Evolutionary conservation across 2,329 filamentous ascomycete species (phyloP).

Genomic region (Curvularia verruculosa): DNA sequence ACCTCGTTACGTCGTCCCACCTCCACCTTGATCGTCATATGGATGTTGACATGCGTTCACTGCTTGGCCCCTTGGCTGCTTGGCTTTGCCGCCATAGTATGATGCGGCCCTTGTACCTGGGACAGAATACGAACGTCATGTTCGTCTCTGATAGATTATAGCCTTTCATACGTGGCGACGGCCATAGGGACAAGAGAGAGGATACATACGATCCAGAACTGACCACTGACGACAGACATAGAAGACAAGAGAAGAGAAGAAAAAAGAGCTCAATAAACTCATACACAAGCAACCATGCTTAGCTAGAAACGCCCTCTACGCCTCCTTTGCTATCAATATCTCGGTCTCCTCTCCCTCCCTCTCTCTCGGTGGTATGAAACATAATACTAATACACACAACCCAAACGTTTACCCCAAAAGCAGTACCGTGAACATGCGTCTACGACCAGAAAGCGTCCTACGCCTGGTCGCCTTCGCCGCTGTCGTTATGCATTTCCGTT

Average conservation of each 20-base stretch:
- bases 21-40: background rate
- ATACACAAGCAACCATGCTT: constrained; percentile 1
- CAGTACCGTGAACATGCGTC: background rate
- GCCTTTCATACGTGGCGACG: too few relatives aligned
- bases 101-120: background rate
- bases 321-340: constrained; percentile 5
- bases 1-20: background rate
- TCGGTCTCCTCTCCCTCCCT: too few relatives aligned
- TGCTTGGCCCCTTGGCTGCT: background rate
- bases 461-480: constrained; percentile 37
- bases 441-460: constrained; percentile 18
- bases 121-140: background rate
- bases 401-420: background rate
- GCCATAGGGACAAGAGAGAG: too few relatives aligned
- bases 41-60: background rate
- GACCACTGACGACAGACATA: background rate
- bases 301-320: constrained; percentile 1
- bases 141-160: background rate
- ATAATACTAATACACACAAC: constrained; percentile 10
- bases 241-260: background rate
- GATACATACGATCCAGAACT: background rate
- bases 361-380: constrained; percentile 2
- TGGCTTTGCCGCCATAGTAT: background rate
- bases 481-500: constrained; percentile 44
- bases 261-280: background rate